Percentiles rank a stretch among this genome's conserved stretches.
phyloP scores from a whole-genome alignment of 305 asterid species.

The Fraxinus sp. region DNA sequence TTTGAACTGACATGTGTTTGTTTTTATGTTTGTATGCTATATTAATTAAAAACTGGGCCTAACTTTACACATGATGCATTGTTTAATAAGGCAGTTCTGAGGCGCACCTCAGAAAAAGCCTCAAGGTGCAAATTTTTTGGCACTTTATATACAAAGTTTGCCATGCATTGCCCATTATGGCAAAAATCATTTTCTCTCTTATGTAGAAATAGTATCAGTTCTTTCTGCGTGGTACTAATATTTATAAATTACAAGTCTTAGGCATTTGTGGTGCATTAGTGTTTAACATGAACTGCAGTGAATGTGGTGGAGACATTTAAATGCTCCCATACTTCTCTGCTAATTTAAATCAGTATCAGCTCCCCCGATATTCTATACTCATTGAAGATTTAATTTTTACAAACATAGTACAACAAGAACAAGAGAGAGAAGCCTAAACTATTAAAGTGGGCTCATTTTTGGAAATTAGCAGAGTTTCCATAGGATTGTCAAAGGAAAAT shows the following conservation, averaged over 20 bases:
- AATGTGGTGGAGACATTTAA: background rate
- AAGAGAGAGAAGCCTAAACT: background rate
- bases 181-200: background rate
- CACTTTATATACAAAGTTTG: background rate
- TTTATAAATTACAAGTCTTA: background rate
- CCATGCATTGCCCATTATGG: background rate
- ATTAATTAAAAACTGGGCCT: background rate
- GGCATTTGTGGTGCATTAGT: background rate
- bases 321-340: background rate
- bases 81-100: background rate
- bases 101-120: background rate
- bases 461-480: background rate
- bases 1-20: background rate
- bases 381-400: background rate
- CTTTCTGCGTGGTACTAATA: background rate
- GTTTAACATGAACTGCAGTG: background rate
- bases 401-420: background rate
- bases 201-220: background rate
- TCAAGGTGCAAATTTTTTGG: background rate
- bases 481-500: background rate
- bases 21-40: background rate
- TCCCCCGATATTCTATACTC: background rate
- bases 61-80: background rate
- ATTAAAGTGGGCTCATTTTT: background rate
- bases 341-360: conserved; percentile 8